phyloP scores from a whole-genome alignment of 306 rosid species.

The Albizia julibrissin region DNA sequence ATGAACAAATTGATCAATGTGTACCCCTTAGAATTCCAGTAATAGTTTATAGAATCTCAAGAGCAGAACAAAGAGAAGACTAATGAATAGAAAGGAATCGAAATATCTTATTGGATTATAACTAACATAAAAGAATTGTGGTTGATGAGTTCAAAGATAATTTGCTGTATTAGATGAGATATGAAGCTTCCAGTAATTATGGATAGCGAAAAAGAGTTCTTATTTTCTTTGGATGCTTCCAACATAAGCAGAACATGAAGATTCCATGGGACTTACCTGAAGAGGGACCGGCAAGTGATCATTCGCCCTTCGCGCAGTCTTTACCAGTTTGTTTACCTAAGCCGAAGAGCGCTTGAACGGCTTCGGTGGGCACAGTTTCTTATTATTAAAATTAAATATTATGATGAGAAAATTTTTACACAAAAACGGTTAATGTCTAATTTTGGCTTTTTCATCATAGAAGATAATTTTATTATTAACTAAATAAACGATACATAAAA shows the following conservation, averaged over 20 bases:
- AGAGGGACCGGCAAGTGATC: slow-evolving; percentile 35
- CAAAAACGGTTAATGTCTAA: too few relatives aligned
- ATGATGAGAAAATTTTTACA: too few relatives aligned
- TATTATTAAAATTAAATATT: too few relatives aligned
- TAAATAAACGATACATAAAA: too few relatives aligned
- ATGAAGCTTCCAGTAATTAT: background rate
- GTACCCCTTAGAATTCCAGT: background rate
- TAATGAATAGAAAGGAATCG: background rate
- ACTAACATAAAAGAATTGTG: background rate
- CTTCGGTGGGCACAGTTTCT: too few relatives aligned
- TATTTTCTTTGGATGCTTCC: background rate
- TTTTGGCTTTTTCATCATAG: too few relatives aligned
- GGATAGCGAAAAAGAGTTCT: background rate
- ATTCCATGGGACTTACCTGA: slow-evolving; percentile 5
- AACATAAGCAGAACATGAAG: background rate
- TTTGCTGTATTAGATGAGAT: background rate
- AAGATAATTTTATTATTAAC: too few relatives aligned
- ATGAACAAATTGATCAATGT: background rate
- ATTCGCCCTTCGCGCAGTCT: slow-evolving; percentile 23
- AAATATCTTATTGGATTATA: background rate
- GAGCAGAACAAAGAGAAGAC: background rate
- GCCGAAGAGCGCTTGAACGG: background rate
- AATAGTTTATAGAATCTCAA: background rate
- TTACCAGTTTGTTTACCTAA: background rate
- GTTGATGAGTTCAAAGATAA: background rate